Percentiles rank a stretch among this genome's conserved stretches.
These are phyloP conservation scores for Tuber indicum DNA, from an alignment of 495 filamentous ascomycete species.

Conservation along the genomic window DNA sequence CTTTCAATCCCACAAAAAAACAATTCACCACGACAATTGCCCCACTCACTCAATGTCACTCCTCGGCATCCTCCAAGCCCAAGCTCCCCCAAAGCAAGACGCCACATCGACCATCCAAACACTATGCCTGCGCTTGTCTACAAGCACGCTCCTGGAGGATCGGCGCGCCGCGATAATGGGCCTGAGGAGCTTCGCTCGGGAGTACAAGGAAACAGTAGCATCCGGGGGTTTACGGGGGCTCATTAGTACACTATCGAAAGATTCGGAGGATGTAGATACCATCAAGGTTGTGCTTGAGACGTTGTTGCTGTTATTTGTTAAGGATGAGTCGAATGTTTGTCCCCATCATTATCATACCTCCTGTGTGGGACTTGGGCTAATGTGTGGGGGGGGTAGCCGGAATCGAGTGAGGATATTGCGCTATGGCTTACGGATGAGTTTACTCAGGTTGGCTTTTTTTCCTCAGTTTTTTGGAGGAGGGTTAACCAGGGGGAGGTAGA, in stretches of 20 bases:
- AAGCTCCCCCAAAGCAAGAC: constrained; percentile 91
- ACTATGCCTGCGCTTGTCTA: constrained; percentile 75
- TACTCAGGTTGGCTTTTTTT: constrained; percentile 61
- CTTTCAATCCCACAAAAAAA: not conserved
- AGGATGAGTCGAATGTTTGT: constrained; percentile 62
- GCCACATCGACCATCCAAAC: constrained; percentile 88
- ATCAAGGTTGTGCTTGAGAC: constrained; percentile 92
- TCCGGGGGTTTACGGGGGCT: constrained; percentile 79
- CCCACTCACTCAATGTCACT: constrained; percentile 37
- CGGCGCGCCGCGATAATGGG: constrained; percentile 87
- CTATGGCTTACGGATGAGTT: constrained; percentile 98
- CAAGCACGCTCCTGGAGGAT: constrained; percentile 86
- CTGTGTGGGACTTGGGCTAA: not conserved
- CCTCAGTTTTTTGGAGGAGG: not conserved
- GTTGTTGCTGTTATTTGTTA: constrained; percentile 82
- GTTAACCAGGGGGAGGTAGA: constrained; percentile 51
- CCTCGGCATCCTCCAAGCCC: constrained; percentile 43
- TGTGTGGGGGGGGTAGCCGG: constrained; percentile 52
- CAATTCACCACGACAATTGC: constrained; percentile 10
- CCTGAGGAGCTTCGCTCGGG: constrained; percentile 87
- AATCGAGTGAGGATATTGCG: constrained; percentile 94
- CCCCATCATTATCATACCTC: constrained; percentile 1
- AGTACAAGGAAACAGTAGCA: constrained; percentile 93
- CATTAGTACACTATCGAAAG: constrained; percentile 75
- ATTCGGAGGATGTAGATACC: constrained; percentile 93